These are phyloP conservation scores for Lactarius akahatsu DNA, from an alignment of 768 basidiomycete genomes.

Conservation along the genomic window DNA sequence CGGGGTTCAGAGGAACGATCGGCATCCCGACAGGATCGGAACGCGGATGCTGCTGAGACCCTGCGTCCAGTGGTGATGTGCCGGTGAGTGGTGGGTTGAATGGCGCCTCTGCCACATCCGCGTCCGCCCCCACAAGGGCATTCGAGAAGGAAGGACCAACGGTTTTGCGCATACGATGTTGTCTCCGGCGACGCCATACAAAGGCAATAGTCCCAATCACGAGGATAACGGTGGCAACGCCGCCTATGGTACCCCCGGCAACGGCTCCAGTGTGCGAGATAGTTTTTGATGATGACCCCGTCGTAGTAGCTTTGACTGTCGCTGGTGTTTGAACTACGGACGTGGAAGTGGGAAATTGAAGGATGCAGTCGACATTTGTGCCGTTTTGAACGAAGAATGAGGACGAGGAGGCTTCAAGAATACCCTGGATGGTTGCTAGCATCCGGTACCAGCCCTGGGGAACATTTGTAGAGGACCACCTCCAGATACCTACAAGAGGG, in stretches of 20 bases:
- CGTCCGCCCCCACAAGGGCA: no score
- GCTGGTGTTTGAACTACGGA: neutral
- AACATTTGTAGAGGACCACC: constrained; percentile 49
- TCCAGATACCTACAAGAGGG: constrained; percentile 35
- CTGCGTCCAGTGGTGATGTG: neutral
- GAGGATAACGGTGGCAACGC: constrained; percentile 34
- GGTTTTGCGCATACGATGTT: neutral
- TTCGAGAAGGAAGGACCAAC: no score
- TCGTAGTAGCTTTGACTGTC: neutral
- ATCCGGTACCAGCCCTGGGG: constrained; percentile 50
- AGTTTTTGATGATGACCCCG: neutral
- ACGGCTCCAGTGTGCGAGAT: constrained; percentile 44
- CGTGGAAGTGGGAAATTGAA: constrained; percentile 25
- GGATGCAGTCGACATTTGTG: constrained; percentile 39
- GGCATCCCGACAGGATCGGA: neutral
- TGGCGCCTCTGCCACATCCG: neutral
- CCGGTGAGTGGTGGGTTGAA: neutral
- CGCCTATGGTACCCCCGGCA: constrained; percentile 53
- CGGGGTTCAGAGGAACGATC: neutral
- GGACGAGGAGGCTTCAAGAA: constrained; percentile 30
- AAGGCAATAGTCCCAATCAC: neutral
- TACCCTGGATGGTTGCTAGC: constrained; percentile 28
- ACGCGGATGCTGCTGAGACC: neutral
- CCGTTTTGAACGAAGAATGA: constrained; percentile 42
- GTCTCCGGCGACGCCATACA: neutral